Evolutionary conservation across 768 basidiomycete species (phyloP), one percentile per base, ranked within the genome.

Genomic region (Pulveroboletus frians): DNA sequence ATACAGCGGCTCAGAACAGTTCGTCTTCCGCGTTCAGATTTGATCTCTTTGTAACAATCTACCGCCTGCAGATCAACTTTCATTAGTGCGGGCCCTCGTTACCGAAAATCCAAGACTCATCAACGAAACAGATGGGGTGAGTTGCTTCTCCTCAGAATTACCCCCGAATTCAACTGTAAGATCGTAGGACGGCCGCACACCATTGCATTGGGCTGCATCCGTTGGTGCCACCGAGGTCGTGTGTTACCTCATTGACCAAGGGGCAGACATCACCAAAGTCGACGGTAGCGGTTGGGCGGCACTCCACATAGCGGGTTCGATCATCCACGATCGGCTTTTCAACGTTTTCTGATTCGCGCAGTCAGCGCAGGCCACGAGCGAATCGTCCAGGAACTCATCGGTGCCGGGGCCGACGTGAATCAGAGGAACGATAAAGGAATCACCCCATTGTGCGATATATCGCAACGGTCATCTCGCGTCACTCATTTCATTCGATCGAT

Each of bases 141-240:
- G 72, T 51, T 15, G 11, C 18, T 40, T 14, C 5, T 39, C 39
- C 23, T 0, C 32, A 5, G 0, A 5, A 2, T 8, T 11, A 3
- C 9, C 3, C 1, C 0, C 4, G 11, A 8, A 18, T 18, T 21
- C 6, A 23, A 34, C 17, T 4, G 18, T 5, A 46, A 15, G 11
- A 17, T 39, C 37, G 45, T 51, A 90, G 88, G 89, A 92, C 63
- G 83, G 76, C 34, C 75, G 90, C 30, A 88, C 90, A 0, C 78
- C 90, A 9, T 69, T 92, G n/a, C 90, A 92, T 60, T 91, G 88
- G 88, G 86, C 88, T 49, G 81, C 88, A 11, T 84, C 83, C 10
- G 80, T 80, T 17, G 88, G 87, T 43, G 77, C 83, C 35, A 64
- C 79, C 47, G 85, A 88, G 47, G 81, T 88, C 53, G 76, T 64